Conservation (phyloP, 75 land plant genomes). For the Ceratopteris richardii region DNA sequence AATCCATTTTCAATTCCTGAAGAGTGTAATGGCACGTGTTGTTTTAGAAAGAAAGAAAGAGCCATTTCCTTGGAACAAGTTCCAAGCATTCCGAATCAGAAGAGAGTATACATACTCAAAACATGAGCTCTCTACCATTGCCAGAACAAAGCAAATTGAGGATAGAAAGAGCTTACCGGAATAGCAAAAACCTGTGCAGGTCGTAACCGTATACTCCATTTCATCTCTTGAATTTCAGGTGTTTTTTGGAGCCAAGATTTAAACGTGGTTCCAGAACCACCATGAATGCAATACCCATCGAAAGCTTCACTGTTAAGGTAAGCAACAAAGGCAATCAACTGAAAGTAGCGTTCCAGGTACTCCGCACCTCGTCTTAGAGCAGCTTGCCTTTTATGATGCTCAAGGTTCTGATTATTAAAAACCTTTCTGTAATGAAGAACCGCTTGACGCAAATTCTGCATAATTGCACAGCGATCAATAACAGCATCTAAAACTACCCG, state of each 20-base stretch:
- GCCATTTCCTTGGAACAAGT: no score
- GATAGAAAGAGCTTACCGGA: conserved; percentile 69
- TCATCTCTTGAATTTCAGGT: conserved; percentile 92
- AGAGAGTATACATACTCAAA: no score
- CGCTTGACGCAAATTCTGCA: conserved; percentile 93
- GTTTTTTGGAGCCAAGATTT: conserved; percentile 78
- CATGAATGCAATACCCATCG: conserved; percentile 81
- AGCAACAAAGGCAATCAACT: conserved; percentile 87
- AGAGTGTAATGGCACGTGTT: no score
- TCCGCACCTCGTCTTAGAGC: conserved; percentile 93
- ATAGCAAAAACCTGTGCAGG: conserved; percentile 80
- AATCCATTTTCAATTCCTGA: no score
- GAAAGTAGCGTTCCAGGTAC: conserved; percentile 91
- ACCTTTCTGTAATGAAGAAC: conserved; percentile 74
- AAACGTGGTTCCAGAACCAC: conserved; percentile 52
- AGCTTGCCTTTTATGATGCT: conserved; percentile 73
- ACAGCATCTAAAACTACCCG: conserved; percentile 79
- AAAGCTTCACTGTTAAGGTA: conserved; percentile 91
- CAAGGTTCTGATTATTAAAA: conserved; percentile 85
- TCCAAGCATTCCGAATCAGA: no score
- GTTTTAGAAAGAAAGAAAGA: no score
- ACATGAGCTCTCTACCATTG: no score
- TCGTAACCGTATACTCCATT: conserved; percentile 92
- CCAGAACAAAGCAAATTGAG: no score
- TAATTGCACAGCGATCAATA: conserved; percentile 90